phyloP scores from a whole-genome alignment of 805 yeast species.

The Saccharomycopsis sp. region DNA sequence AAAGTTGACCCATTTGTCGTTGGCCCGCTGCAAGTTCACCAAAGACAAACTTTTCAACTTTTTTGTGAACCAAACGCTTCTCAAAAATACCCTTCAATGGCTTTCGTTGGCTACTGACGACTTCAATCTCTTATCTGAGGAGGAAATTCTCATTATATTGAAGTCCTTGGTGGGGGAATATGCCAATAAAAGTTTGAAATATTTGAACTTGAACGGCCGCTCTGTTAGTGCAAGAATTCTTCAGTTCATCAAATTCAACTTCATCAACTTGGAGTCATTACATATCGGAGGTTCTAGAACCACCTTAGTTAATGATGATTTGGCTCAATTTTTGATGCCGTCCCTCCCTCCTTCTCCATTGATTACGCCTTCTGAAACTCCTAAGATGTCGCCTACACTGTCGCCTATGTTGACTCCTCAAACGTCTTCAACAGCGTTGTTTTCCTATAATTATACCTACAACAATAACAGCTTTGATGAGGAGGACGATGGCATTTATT shows the following conservation, averaged over 20 bases:
- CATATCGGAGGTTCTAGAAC: constrained; percentile 7
- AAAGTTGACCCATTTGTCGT: constrained; percentile 12
- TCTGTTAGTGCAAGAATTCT: constrained; percentile 3
- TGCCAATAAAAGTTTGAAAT: constrained; percentile 4
- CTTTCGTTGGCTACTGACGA: constrained; percentile 11
- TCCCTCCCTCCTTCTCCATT: constrained; percentile 1
- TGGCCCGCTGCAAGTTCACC: constrained; percentile 11
- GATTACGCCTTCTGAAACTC: neutral
- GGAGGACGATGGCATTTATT: neutral
- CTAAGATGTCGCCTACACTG: neutral
- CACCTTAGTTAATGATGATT: neutral
- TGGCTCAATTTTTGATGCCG: neutral
- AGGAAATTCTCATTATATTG: constrained; percentile 8
- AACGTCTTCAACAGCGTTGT: neutral
- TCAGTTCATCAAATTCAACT: constrained; percentile 7
- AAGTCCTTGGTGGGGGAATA: constrained; percentile 4
- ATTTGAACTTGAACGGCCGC: constrained; percentile 15
- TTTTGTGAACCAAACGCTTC: constrained; percentile 7
- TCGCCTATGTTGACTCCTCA: neutral
- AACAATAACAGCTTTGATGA: neutral
- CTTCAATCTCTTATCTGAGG: constrained; percentile 5
- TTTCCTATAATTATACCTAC: neutral
- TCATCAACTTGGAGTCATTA: constrained; percentile 8
- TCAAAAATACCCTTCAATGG: constrained; percentile 11
- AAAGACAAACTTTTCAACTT: constrained; percentile 12